Conservation (phyloP, 2,329 filamentous ascomycete species). For the Ophiocordyceps camponoti-floridani region DNA sequence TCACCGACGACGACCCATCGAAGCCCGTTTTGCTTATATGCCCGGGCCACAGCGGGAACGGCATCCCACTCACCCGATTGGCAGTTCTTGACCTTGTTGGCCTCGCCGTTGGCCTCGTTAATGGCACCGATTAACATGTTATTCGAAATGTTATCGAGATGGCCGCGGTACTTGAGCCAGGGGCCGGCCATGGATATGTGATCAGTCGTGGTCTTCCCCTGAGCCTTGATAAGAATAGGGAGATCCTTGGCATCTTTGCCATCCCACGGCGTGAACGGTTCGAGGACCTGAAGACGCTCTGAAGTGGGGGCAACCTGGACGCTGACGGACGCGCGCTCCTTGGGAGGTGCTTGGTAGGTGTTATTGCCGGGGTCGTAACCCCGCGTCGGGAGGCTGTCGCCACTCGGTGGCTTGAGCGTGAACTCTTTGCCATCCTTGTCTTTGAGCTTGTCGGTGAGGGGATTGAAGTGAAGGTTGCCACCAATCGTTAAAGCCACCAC, state of each 20-base stretch:
- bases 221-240: conserved; percentile 84
- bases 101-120: conserved; percentile 82
- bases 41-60: conserved; percentile 73
- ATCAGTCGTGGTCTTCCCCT: conserved; percentile 96
- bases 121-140: conserved; percentile 94
- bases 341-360: conserved; percentile 56
- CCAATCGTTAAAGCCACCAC: conserved; percentile 89
- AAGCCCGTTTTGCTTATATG: conserved; percentile 59
- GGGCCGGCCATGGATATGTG: conserved; percentile 94
- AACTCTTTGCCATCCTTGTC: conserved; percentile 70
- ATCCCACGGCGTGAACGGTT: conserved; percentile 84
- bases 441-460: conserved; percentile 67
- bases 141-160: conserved; percentile 90
- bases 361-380: conserved; percentile 62
- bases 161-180: conserved; percentile 98
- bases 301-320: conserved; percentile 74
- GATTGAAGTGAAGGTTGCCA: conserved; percentile 62
- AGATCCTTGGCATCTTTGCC: conserved; percentile 30
- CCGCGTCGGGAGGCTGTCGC: conserved; percentile 40
- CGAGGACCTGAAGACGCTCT: conserved; percentile 72
- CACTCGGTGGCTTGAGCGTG: conserved; percentile 65
- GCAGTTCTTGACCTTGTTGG: conserved; percentile 80
- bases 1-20: conserved; percentile 93
- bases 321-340: conserved; percentile 47
- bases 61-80: conserved; percentile 49